phyloP scores from a whole-genome alignment of 176 grass and related monocot species.

The Oryza australiensis region DNA sequence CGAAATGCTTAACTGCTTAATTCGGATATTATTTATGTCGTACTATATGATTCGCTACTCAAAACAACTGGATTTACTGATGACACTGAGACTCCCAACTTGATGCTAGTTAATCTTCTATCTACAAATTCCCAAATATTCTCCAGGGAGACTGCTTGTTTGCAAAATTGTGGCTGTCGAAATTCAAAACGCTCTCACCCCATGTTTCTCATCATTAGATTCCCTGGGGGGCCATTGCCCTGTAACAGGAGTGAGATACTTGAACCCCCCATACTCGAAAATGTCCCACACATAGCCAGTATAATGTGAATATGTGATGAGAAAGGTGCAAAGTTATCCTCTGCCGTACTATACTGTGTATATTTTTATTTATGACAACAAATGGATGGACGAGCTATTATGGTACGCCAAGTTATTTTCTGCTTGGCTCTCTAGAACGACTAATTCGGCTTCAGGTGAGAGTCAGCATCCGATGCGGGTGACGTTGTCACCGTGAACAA shows the following conservation, averaged over 20 bases:
- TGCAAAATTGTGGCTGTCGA: not conserved
- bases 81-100: not conserved
- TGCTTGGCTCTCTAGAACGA: not conserved
- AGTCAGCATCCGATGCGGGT: conserved; percentile 19
- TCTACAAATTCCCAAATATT: not conserved
- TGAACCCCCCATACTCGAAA: not conserved
- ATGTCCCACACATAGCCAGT: not conserved
- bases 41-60: not conserved
- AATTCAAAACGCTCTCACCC: not conserved
- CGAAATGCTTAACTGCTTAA: not conserved
- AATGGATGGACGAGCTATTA: not conserved
- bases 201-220: conserved; percentile 39
- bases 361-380: not conserved
- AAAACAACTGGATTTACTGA: not conserved
- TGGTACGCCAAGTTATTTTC: too few relatives aligned
- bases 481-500: not conserved
- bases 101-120: not conserved
- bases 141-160: not conserved
- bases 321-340: not conserved
- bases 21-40: not conserved
- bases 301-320: not conserved
- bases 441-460: not conserved
- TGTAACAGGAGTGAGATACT: not conserved
- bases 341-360: not conserved
- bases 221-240: not conserved